phyloP scores from a whole-genome alignment of 2,329 filamentous ascomycete species.

The Alternaria brassicae region DNA sequence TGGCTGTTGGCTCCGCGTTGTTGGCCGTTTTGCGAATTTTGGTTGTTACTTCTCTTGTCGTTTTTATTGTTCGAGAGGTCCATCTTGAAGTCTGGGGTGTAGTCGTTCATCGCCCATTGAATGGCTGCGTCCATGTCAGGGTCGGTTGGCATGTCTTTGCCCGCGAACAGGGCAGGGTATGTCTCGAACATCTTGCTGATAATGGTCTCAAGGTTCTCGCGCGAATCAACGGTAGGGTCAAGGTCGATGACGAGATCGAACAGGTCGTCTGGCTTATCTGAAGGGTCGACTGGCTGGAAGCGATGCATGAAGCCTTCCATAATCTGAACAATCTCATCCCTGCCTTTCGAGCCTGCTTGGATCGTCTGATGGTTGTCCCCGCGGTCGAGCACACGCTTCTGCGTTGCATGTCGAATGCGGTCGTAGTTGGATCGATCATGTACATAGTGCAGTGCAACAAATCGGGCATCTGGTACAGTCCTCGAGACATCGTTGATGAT shows the following conservation, averaged over 20 bases:
- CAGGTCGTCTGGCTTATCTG: slow-evolving; percentile 73
- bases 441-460: slow-evolving; percentile 88
- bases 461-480: slow-evolving; percentile 67
- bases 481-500: slow-evolving; percentile 78
- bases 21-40: slow-evolving; percentile 31
- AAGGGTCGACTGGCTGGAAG: slow-evolving; percentile 78
- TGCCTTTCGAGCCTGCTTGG: slow-evolving; percentile 76
- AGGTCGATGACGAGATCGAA: slow-evolving; percentile 89
- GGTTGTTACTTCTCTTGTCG: slow-evolving; percentile 37
- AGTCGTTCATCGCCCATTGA: slow-evolving; percentile 74
- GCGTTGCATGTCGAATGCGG: slow-evolving; percentile 76
- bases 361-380: slow-evolving; percentile 99
- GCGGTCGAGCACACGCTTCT: slow-evolving; percentile 78
- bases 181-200: slow-evolving; percentile 73
- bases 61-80: slow-evolving; percentile 66
- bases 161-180: slow-evolving; percentile 77
- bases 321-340: slow-evolving; percentile 79
- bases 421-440: slow-evolving; percentile 74
- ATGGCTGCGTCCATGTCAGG: slow-evolving; percentile 83
- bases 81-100: slow-evolving; percentile 78
- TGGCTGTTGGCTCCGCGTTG: slow-evolving; percentile 43
- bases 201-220: slow-evolving; percentile 83
- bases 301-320: slow-evolving; percentile 93
- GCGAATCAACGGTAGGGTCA: slow-evolving; percentile 77
- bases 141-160: slow-evolving; percentile 67